Base-by-base conservation (phyloP, 371 early-diverging fungal genomes). In the Chytridiales sp. region DNA sequence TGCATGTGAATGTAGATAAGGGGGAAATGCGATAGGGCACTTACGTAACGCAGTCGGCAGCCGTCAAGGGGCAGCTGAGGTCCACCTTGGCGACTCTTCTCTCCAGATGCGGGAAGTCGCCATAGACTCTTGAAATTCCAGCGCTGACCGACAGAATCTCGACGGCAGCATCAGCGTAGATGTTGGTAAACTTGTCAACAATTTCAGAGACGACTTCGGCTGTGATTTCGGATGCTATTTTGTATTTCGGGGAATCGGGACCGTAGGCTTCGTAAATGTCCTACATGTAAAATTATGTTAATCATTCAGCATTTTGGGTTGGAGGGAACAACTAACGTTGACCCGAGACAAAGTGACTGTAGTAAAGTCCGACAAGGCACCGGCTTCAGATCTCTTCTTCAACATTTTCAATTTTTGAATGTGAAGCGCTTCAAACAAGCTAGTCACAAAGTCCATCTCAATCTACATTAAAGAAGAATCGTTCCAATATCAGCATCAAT, bases 401-500 rank as follows among this genome's bases (percentile, higher is more conserved):
- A 64, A 30, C 40, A 40, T 6, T 22, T 35, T 38, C 2, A 55
- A 3, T 13, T 24, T 36, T 22, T 70, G 62, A 1, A 56, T 47
- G 17, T 41, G 22, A 21, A 71, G 38, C 13, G 62, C 64, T 29
- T 64, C 67, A 31, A 61, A 55, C 3, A 71, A 17, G 59, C 64
- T 59, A 1, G 40, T 42, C n/a, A 60, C 19, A 38, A 59, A 58
- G 17, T 71, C 68, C 31, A 65, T 40, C 62, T 71, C 67, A 40
- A 59, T 51, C 66, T 61, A 34, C 13, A 39, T 39, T 15, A 17
- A 19, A n/a, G n/a, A n/a, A n/a, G n/a, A n/a, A n/a, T n/a, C n/a
- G n/a, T n/a, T n/a, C n/a, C n/a, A n/a, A n/a, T 9, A 26, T 61
- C 26, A 24, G 21, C 19, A 6, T 60, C 15, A 11, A 24, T 24